Conservation (phyloP, 768 basidiomycete genomes). For the Leucocoprinus leucothites region DNA sequence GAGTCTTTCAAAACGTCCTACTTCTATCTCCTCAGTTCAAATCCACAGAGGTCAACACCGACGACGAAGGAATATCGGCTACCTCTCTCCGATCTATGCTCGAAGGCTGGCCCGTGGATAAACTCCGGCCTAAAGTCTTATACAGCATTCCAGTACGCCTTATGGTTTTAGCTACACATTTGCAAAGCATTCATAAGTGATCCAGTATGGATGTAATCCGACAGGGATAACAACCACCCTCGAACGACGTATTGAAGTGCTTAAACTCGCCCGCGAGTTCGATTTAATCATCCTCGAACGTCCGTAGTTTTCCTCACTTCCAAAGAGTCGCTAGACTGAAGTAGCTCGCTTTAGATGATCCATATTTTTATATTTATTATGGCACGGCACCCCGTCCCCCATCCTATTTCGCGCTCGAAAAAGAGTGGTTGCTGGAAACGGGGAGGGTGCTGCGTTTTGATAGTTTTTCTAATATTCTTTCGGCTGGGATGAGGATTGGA, state of each 20-base stretch:
- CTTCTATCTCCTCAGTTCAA: not conserved
- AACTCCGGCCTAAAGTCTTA: conserved; percentile 71
- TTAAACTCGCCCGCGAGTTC: conserved; percentile 68
- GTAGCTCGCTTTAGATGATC: conserved; percentile 55
- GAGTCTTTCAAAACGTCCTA: conserved; percentile 11
- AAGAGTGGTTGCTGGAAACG: conserved; percentile 49
- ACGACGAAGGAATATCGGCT: conserved; percentile 66
- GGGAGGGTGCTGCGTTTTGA: conserved; percentile 89
- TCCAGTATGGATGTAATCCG: conserved; percentile 82
- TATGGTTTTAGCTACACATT: not conserved
- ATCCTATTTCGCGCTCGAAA: conserved; percentile 83
- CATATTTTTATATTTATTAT: conserved; percentile 78
- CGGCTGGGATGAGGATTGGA: conserved; percentile 76
- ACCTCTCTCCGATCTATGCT: conserved; percentile 58
- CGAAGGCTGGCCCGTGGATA: conserved; percentile 69
- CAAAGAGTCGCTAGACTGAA: not conserved
- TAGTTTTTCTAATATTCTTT: conserved; percentile 82
- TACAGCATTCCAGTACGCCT: conserved; percentile 73
- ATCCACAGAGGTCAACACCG: conserved; percentile 68
- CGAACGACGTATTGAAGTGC: conserved; percentile 67
- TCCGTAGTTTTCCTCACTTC: conserved; percentile 20
- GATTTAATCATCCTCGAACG: conserved; percentile 87
- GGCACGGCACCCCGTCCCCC: conserved; percentile 59
- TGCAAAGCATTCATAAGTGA: not conserved
- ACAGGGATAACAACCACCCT: conserved; percentile 75